phyloP scores from a whole-genome alignment of 176 grass and related monocot genomes.

The sorghum (Sorghum bicolor) region Sorghum_bicolor_NCBIv3 NC_012870.2:77469001-77469500 shows the following conservation, averaged over 20 bases:
- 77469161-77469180: not conserved
- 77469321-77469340: not conserved
- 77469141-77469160: not conserved
- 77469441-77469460: no score
- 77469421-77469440: no score
- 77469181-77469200: not conserved
- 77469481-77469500: no score
- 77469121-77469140: slow-evolving; percentile 8
- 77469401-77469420: no score
- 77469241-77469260: not conserved
- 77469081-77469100: slow-evolving; percentile 27
- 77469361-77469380: not conserved
- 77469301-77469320: not conserved
- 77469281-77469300: not conserved
- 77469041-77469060: slow-evolving; percentile 43
- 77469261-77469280: not conserved
- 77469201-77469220: not conserved
- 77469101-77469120: slow-evolving; percentile 11
- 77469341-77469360: not conserved
- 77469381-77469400: not conserved
- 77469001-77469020: not conserved
- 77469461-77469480: no score
- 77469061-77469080: slow-evolving; percentile 23
- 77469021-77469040: slow-evolving; percentile 42
- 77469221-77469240: not conserved